Conservation (phyloP, 1,284 basidiomycete genomes). For the Apiotrichum brassicae region DNA sequence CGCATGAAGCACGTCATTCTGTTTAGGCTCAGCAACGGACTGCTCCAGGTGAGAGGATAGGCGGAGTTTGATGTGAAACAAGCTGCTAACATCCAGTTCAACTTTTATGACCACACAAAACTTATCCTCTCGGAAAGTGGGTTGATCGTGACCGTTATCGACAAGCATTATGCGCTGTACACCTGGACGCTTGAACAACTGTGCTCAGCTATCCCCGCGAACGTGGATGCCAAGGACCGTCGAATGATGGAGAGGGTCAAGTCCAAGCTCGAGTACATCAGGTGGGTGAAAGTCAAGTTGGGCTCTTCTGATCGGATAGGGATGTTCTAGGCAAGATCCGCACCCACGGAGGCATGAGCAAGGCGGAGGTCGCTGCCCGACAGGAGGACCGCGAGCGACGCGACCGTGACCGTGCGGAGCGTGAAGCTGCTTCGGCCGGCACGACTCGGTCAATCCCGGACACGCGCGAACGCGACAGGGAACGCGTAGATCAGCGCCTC, state of each 20-base stretch:
- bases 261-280: constrained; percentile 41
- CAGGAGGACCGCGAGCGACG: constrained; percentile 7
- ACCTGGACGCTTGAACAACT: constrained; percentile 70
- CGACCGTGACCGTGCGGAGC: background rate
- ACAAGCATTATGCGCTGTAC: constrained; percentile 73
- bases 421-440: background rate
- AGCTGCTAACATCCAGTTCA: constrained; percentile 61
- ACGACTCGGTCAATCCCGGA: background rate
- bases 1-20: constrained; percentile 95
- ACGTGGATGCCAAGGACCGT: constrained; percentile 25
- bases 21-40: constrained; percentile 90
- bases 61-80: no score
- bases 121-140: constrained; percentile 78
- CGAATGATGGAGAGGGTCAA: constrained; percentile 33
- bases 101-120: constrained; percentile 97
- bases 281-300: constrained; percentile 16
- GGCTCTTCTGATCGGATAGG: no score
- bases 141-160: constrained; percentile 75
- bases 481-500: background rate
- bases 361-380: constrained; percentile 1
- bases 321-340: constrained; percentile 32
- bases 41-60: constrained; percentile 79
- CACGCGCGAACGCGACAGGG: background rate
- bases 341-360: constrained; percentile 15
- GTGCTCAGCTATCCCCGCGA: constrained; percentile 48